Base-by-base conservation (phyloP, 768 basidiomycete species). In the Phlegmacium glaucopus region DNA sequence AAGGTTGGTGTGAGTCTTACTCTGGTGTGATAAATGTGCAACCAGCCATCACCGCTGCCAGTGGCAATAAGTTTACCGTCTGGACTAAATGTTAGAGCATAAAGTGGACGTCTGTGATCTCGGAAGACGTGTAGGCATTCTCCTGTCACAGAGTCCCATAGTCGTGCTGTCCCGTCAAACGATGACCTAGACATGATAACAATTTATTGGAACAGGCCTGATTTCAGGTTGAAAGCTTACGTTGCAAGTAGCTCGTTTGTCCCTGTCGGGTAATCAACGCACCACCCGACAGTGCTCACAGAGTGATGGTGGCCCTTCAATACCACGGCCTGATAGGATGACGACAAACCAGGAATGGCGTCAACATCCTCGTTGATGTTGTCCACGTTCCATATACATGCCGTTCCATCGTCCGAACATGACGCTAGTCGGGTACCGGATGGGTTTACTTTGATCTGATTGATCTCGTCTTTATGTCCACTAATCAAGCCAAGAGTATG, bases 81-180 rank as follows among this genome's bases (percentile, higher is more conserved):
- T 0, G 90, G 89, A 57, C 85, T 87, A 63, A 91, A 91, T 5
- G 80, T 68, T 26, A 93, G 58, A 1, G 87, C 77, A 62, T 85
- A 94, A 30, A 93, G 79, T 17, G 83, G 77, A 27, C 78, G 77
- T 52, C 70, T 79, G 66, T 92, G 88, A 52, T 90, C 87, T 6
- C 65, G 63, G 58, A 95, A 85, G 15, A 82, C 72, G 50, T 81
- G 75, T 28, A 90, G 62, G 60, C 91, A 94, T 37, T 80, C 75
- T 25, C 90, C 90, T 0, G 85, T 85, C 38, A 77, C 75, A 3
- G 83, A 79, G 63, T 94, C 86, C 92, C 92, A 95, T 26, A 95
- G 54, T 35, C 89, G 80, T 4, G 87, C 79, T 1, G 90, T 88
- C 11, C 72, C 71, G 59, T 95, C 93, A 58, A 91, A 91, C 4